A percentile compares a stretch with the other conserved stretches of the same genome.
These are phyloP conservation scores for Pleurotus platypus DNA, from an alignment of 768 basidiomycete species.

Conservation along the genomic window DNA sequence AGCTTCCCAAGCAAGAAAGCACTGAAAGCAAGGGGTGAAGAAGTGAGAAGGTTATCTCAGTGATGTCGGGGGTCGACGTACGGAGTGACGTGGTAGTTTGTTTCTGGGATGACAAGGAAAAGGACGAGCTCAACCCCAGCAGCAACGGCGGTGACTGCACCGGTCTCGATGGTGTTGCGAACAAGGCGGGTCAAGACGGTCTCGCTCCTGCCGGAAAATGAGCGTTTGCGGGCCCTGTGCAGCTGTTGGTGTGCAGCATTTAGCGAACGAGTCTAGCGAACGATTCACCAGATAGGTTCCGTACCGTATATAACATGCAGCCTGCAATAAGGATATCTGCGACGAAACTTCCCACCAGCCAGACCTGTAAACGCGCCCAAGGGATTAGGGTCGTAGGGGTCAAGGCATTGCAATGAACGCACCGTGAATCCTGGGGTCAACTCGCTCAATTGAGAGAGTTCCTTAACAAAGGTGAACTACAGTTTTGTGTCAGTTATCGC, in stretches of 20 bases:
- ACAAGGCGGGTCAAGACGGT: constrained; percentile 13
- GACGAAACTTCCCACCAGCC: constrained; percentile 21
- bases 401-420: background rate
- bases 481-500: background rate
- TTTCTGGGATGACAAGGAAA: constrained; percentile 1
- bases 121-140: constrained; percentile 15
- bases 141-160: constrained; percentile 15
- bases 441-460: background rate
- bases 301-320: constrained; percentile 21
- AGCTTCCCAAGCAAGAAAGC: background rate
- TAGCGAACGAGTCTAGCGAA: background rate
- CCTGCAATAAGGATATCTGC: constrained; percentile 22
- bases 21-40: background rate
- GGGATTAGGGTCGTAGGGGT: too few species aligned
- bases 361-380: constrained; percentile 12
- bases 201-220: constrained; percentile 10
- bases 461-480: background rate
- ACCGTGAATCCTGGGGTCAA: constrained; percentile 3
- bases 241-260: constrained; percentile 7
- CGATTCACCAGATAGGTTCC: background rate
- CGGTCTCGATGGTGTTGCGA: constrained; percentile 14
- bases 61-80: background rate
- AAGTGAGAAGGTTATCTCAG: background rate
- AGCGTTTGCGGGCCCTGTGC: constrained; percentile 3
- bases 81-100: background rate